These are phyloP conservation scores for Fusarium sp. DNA, from an alignment of 2,329 filamentous ascomycete species.

Conservation along the genomic window DNA sequence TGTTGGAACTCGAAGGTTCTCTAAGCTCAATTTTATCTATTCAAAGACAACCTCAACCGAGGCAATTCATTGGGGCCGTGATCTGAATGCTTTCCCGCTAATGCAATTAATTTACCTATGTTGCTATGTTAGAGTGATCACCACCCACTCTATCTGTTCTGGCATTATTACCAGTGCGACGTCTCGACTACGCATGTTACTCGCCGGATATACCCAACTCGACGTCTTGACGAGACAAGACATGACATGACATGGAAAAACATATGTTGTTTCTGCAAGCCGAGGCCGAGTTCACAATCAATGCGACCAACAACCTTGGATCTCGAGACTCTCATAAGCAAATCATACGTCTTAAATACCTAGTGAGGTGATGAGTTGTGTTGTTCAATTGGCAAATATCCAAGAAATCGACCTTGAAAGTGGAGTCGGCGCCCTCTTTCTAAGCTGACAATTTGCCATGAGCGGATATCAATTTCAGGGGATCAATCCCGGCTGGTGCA, in stretches of 20 bases:
- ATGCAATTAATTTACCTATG: neutral
- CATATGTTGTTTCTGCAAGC: neutral
- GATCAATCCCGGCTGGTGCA: slow-evolving; percentile 17
- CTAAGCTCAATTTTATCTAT: neutral
- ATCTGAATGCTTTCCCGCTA: slow-evolving; percentile 2
- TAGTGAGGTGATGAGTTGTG: slow-evolving; percentile 10
- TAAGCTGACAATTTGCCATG: slow-evolving; percentile 41
- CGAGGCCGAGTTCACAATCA: neutral
- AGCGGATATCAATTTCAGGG: slow-evolving; percentile 29
- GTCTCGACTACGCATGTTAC: too few species aligned
- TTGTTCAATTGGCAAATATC: slow-evolving; percentile 28
- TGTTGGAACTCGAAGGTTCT: neutral
- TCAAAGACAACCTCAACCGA: neutral
- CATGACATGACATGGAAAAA: slow-evolving; percentile 8
- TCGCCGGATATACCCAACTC: too few species aligned
- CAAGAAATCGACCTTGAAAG: slow-evolving; percentile 35
- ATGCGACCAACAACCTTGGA: neutral
- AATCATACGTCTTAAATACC: slow-evolving; percentile 34
- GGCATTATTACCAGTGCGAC: neutral
- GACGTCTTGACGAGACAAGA: neutral
- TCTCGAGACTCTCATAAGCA: slow-evolving; percentile 18
- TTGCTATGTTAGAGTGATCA: neutral
- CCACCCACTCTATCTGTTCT: neutral
- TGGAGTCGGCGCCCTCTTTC: slow-evolving; percentile 28
- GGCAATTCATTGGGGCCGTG: neutral